Conservation (phyloP, 2,329 filamentous ascomycete genomes). For the Stenocarpella maydis region DNA sequence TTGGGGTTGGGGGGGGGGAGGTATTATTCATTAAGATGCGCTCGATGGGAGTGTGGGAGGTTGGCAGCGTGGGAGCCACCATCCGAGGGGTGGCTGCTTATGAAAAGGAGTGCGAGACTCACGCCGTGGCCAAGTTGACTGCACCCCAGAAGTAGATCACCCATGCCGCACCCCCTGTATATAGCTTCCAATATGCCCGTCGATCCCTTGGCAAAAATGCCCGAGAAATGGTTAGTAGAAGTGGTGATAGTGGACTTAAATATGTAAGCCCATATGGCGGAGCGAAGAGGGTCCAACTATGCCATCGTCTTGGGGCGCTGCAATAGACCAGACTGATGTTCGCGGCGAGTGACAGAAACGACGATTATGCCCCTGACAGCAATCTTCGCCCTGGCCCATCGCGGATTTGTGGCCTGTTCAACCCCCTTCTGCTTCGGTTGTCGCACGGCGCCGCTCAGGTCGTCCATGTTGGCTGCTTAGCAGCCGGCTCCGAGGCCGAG, state of each 20-base stretch:
- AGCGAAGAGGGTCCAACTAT: background rate
- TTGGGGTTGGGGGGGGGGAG: too few relatives aligned
- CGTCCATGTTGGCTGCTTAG: background rate
- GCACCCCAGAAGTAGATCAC: slow-evolving; percentile 15
- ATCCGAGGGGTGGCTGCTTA: too few relatives aligned
- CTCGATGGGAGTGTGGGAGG: too few relatives aligned
- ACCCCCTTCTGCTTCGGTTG: background rate
- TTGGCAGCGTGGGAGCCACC: too few relatives aligned
- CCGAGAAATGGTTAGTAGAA: background rate
- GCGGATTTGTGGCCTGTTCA: slow-evolving; percentile 1
- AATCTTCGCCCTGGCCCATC: slow-evolving; percentile 10
- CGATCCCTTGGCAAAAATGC: background rate
- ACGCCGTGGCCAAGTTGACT: background rate
- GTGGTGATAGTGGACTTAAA: background rate
- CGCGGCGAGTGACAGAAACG: background rate
- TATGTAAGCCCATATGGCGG: slow-evolving; percentile 7
- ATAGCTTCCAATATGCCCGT: background rate
- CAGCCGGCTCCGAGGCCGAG: background rate
- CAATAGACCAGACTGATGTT: background rate
- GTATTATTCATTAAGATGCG: background rate
- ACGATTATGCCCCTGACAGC: background rate
- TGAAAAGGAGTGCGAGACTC: background rate
- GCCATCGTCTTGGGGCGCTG: background rate
- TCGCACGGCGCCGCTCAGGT: background rate
- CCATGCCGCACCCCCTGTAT: background rate